These are phyloP conservation scores for Nemania diffusa DNA, from an alignment of 2,329 filamentous ascomycete genomes.

Conservation along the genomic window DNA sequence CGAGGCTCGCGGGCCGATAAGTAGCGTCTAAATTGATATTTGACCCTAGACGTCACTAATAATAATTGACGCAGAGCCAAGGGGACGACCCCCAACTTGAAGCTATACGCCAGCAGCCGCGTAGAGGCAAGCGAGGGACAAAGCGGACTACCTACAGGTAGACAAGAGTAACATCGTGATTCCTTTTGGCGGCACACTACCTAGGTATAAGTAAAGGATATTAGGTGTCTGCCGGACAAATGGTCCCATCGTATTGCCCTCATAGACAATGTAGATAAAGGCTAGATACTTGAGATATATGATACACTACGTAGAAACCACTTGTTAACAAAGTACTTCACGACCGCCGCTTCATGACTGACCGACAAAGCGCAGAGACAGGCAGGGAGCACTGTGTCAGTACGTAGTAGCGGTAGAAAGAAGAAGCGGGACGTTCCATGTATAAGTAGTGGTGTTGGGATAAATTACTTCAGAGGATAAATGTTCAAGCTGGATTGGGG, in stretches of 20 bases:
- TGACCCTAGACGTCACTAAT: slow-evolving; percentile 25
- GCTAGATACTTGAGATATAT: not conserved
- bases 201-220: slow-evolving; percentile 2
- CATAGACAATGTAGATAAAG: slow-evolving; percentile 4
- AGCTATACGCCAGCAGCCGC: slow-evolving; percentile 4
- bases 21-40: slow-evolving; percentile 35
- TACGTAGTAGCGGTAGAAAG: slow-evolving; percentile 2
- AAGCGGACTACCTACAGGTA: not conserved
- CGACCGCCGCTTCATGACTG: not conserved
- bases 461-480: slow-evolving; percentile 1
- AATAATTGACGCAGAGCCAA: slow-evolving; percentile 17
- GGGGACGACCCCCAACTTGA: slow-evolving; percentile 5
- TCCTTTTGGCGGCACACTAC: slow-evolving; percentile 10
- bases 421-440: slow-evolving; percentile 18
- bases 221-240: slow-evolving; percentile 9
- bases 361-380: not conserved
- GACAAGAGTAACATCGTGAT: slow-evolving; percentile 1
- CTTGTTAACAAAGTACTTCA: slow-evolving; percentile 2
- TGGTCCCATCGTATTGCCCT: not conserved
- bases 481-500: slow-evolving; percentile 7
- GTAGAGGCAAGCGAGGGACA: slow-evolving; percentile 7
- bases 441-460: slow-evolving; percentile 20
- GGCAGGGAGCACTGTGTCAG: slow-evolving; percentile 9
- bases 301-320: not conserved
- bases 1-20: slow-evolving; percentile 39